These are phyloP conservation scores for Podosphaera fusca DNA, from an alignment of 2,329 filamentous ascomycete species.

Conservation along the genomic window DNA sequence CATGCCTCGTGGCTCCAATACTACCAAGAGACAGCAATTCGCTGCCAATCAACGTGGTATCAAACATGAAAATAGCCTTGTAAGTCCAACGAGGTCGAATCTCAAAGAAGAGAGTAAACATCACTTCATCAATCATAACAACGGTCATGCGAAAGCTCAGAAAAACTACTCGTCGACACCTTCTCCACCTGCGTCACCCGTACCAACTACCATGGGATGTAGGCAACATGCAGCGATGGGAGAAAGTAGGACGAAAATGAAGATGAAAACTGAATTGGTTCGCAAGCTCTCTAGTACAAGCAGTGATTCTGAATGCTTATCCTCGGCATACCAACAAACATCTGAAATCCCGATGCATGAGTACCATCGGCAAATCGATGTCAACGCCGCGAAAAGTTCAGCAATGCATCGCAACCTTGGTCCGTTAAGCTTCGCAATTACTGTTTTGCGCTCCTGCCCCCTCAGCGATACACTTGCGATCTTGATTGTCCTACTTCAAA, in stretches of 20 bases:
- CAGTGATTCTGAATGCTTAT: slow-evolving; percentile 29
- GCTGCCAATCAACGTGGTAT: slow-evolving; percentile 42
- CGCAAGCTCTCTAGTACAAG: slow-evolving; percentile 18
- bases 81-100: slow-evolving; percentile 48
- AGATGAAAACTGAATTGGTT: slow-evolving; percentile 17
- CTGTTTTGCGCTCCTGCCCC: slow-evolving; percentile 72
- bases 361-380: slow-evolving; percentile 42
- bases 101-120: slow-evolving; percentile 25
- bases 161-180: slow-evolving; percentile 19
- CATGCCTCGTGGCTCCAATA: slow-evolving; percentile 16
- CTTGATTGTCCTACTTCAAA: slow-evolving; percentile 80
- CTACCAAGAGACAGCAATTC: slow-evolving; percentile 17
- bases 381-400: slow-evolving; percentile 43
- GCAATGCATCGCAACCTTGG: slow-evolving; percentile 48
- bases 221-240: slow-evolving; percentile 9
- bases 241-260: slow-evolving; percentile 10
- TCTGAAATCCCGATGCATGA: slow-evolving; percentile 21
- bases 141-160: slow-evolving; percentile 23
- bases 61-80: slow-evolving; percentile 71
- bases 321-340: slow-evolving; percentile 23
- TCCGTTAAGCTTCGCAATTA: slow-evolving; percentile 55
- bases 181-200: slow-evolving; percentile 19
- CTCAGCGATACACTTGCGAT: slow-evolving; percentile 91
- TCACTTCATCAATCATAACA: slow-evolving; percentile 24
- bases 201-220: slow-evolving; percentile 16